Percentiles rank a stretch among this genome's conserved stretches.
Evolutionary conservation across 768 basidiomycete species (phyloP).

Genomic region (Russula compacta): DNA sequence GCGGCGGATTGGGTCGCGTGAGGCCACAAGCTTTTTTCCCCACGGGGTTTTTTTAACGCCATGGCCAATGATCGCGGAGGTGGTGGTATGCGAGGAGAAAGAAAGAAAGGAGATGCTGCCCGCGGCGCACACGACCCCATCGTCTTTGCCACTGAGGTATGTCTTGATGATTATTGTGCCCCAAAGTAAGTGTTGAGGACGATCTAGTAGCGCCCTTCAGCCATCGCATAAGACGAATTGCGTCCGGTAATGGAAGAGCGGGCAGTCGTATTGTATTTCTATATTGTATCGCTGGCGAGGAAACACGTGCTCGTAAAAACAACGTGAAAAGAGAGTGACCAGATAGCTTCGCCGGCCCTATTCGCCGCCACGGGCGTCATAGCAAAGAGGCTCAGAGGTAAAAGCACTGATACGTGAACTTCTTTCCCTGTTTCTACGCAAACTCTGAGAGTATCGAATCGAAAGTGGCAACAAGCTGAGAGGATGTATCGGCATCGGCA

Average conservation of each 20-base stretch:
- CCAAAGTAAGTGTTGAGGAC: not conserved
- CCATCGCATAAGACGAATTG: not conserved
- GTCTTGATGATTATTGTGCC: not conserved
- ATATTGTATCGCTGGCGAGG: not conserved
- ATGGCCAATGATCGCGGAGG: not conserved
- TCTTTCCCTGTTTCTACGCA: no score
- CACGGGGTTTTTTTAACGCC: conserved; percentile 5
- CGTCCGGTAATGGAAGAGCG: no score
- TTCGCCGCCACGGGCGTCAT: no score
- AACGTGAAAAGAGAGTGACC: not conserved
- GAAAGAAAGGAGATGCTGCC: not conserved
- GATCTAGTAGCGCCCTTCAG: not conserved
- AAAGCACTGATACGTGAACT: no score
- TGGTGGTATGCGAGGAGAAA: not conserved
- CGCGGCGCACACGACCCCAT: not conserved
- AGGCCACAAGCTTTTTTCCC: conserved; percentile 8
- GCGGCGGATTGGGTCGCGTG: not conserved
- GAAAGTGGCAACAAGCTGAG: no score
- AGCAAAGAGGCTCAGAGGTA: no score
- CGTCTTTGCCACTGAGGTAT: not conserved
- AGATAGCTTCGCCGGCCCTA: no score
- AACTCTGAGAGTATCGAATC: no score
- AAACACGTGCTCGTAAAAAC: not conserved
- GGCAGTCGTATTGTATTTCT: not conserved
- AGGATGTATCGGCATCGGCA: no score